Evolutionary conservation across 805 yeast species (phyloP).

Genomic region (Candida montana): DNA sequence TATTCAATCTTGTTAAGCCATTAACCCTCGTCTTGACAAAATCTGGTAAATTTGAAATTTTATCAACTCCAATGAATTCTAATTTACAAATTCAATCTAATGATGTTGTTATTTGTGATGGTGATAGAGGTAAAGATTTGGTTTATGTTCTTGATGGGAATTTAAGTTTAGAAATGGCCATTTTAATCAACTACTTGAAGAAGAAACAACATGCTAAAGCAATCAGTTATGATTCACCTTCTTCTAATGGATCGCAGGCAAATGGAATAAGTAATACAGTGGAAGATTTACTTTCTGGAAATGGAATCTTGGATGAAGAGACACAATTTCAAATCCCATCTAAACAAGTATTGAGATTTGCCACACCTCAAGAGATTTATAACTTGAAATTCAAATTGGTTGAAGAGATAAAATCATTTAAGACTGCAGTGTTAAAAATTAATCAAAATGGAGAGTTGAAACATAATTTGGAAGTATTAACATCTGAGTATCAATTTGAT

Average conservation of each 20-base stretch:
- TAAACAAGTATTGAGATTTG: constrained; percentile 71
- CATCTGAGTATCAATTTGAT: constrained; percentile 80
- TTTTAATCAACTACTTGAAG: constrained; percentile 67
- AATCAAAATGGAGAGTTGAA: constrained; percentile 32
- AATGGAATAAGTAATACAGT: constrained; percentile 18
- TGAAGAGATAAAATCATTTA: constrained; percentile 68
- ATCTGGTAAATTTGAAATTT: constrained; percentile 63
- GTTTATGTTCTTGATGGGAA: constrained; percentile 67
- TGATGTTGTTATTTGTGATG: constrained; percentile 75
- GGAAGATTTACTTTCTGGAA: constrained; percentile 20
- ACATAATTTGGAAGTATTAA: constrained; percentile 52
- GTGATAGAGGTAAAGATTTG: constrained; percentile 78
- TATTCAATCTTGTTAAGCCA: constrained; percentile 23
- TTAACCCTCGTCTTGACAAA: constrained; percentile 48
- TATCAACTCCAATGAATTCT: constrained; percentile 61
- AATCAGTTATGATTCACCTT: constrained; percentile 16
- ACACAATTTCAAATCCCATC: constrained; percentile 62
- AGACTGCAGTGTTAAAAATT: constrained; percentile 54
- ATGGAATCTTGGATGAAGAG: constrained; percentile 30
- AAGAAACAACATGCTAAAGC: constrained; percentile 65
- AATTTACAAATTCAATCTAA: constrained; percentile 51
- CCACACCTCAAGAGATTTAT: constrained; percentile 63
- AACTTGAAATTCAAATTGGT: constrained; percentile 58
- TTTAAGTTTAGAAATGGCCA: constrained; percentile 57
- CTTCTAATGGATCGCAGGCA: background rate